Evolutionary conservation across 202 grass and related monocot genomes (phyloP).

Genomic region (Panicum hallii): DNA sequence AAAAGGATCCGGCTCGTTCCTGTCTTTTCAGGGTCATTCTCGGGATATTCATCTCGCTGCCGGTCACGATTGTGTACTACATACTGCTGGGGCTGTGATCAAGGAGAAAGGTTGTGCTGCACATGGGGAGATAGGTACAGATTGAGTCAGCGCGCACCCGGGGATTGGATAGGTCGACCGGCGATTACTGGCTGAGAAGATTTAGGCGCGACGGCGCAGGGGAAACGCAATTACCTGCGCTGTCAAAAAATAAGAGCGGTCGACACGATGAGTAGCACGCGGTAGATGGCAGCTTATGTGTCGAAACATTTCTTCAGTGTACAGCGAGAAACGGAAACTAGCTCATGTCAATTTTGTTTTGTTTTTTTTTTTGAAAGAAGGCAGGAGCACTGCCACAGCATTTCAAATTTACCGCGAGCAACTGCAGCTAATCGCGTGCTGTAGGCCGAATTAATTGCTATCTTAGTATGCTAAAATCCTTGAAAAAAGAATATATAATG

Average conservation of each 20-base stretch:
- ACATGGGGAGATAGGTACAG: too few relatives aligned
- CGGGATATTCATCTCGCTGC: conserved; percentile 71
- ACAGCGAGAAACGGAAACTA: background rate
- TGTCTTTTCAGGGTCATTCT: conserved; percentile 62
- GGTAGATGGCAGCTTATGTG: background rate
- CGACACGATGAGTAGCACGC: too few relatives aligned
- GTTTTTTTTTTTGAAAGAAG: too few relatives aligned
- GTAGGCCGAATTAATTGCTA: too few relatives aligned
- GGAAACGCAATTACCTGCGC: background rate
- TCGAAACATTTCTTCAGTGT: background rate
- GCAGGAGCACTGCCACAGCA: too few relatives aligned
- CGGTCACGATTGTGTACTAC: conserved; percentile 75
- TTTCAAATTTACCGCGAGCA: background rate
- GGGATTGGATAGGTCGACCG: background rate
- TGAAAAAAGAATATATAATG: too few relatives aligned
- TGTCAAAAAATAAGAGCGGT: background rate
- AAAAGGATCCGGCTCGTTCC: background rate
- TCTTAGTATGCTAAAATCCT: too few relatives aligned
- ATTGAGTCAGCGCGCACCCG: background rate
- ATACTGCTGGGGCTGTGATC: conserved; percentile 61
- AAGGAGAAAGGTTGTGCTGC: background rate
- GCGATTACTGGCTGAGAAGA: background rate
- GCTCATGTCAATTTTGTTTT: too few relatives aligned
- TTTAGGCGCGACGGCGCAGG: too few relatives aligned
- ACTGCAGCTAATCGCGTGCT: too few relatives aligned